Percentiles rank a stretch among this genome's conserved stretches.
Evolutionary conservation across 2,329 filamentous ascomycete genomes (phyloP).

Genomic region (Alternaria sp.): DNA sequence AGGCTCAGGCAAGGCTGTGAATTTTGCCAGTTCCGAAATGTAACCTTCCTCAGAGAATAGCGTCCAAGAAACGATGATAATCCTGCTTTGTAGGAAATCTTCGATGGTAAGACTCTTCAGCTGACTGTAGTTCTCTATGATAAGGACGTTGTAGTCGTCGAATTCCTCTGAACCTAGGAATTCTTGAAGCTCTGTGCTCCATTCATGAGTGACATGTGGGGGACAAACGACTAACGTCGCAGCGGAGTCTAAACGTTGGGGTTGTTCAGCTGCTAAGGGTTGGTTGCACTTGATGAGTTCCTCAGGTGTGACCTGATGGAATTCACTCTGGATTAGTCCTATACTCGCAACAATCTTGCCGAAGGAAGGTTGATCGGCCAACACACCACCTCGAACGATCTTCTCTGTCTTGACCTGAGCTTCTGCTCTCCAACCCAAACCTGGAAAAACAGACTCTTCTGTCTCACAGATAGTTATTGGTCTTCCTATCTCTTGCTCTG

Average conservation of each 20-base stretch:
- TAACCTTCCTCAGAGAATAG: conserved; percentile 61
- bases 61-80: conserved; percentile 64
- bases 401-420: conserved; percentile 57
- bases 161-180: conserved; percentile 53
- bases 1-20: conserved; percentile 57
- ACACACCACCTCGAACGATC: conserved; percentile 64
- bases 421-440: conserved; percentile 66
- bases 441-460: conserved; percentile 62
- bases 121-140: conserved; percentile 52
- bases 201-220: conserved; percentile 64
- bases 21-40: conserved; percentile 58
- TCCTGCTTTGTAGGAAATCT: conserved; percentile 56
- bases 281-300: conserved; percentile 26
- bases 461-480: conserved; percentile 55
- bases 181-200: conserved; percentile 63
- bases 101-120: conserved; percentile 55
- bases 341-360: conserved; percentile 71
- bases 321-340: conserved; percentile 62
- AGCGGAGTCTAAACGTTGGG: conserved; percentile 54
- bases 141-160: conserved; percentile 53
- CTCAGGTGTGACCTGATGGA: conserved; percentile 26
- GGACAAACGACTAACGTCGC: conserved; percentile 66
- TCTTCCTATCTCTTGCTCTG: conserved; percentile 59
- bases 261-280: background rate
- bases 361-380: conserved; percentile 71